Base-by-base conservation (phyloP, 768 basidiomycete genomes). In the Lyophyllum atratum region DNA sequence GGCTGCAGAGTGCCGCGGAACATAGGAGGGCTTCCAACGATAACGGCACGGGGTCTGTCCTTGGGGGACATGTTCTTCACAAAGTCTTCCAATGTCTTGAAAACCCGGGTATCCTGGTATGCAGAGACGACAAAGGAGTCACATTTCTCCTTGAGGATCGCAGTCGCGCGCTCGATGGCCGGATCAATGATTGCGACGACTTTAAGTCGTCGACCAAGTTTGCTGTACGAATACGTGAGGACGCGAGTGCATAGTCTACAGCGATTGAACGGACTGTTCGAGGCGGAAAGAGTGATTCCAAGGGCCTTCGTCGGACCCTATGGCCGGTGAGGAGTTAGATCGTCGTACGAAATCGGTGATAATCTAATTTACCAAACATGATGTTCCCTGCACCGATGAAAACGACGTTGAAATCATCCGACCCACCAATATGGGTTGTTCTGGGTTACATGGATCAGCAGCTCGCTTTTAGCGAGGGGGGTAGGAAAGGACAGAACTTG, bases 371-470 rank as follows among this genome's bases (percentile, higher is more conserved):
- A 85, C 95, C 95, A 69, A 98, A 98, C 94, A 97, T 97, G 76
- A 98, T 95, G 76, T 97, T 96, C 15, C 95, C 95, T 25, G 95
- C 95, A 49, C 95, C 95, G 64, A 98, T 80, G 73, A 96, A 95
- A 70, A 96, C 85, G 52, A 98, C 87, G 71, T 97, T 96, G 81
- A 97, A 97, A 67, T 88, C 80, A 62, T 89, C 84, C 47, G 84
- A 73, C 15, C 86, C 87, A 52, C 77, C 78, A 52, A 85, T 68
- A 48, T 83, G 79, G 62, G 74, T 73, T 54, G 74, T 70, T 68
- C 83, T 86, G 72, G 28, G 47, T 19, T 33, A 28, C 45, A 52
- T 51, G 51, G 49, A 62, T 62, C 52, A 65, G 52, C 25, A 58
- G 45, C 37, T 50, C 39, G 49, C 40, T 14, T 8, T 44, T 26